These are phyloP conservation scores for Lasiodiplodia citricola DNA, from an alignment of 2,329 filamentous ascomycete genomes.

Conservation along the genomic window DNA sequence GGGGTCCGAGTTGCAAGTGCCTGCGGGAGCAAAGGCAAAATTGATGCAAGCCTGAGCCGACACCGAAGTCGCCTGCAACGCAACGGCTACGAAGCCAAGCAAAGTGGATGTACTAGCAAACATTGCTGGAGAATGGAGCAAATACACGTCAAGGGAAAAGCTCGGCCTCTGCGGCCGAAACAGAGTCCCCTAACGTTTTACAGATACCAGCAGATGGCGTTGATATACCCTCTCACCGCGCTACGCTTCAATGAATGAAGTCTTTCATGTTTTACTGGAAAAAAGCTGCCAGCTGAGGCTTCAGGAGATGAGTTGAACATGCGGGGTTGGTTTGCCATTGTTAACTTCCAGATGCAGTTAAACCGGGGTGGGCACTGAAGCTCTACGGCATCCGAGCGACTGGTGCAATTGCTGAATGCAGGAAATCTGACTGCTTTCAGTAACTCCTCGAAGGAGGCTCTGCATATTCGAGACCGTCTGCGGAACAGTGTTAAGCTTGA, in stretches of 20 bases:
- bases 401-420: not conserved
- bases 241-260: not conserved
- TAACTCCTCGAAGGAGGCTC: not conserved
- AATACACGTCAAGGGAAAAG: not conserved
- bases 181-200: not conserved
- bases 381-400: not conserved
- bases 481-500: not conserved
- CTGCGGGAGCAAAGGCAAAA: conserved; percentile 22
- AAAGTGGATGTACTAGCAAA: conserved; percentile 6
- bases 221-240: not conserved
- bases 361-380: not conserved
- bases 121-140: not conserved
- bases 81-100: not conserved
- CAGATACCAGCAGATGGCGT: not conserved
- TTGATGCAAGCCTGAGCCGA: conserved; percentile 22
- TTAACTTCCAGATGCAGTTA: not conserved
- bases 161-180: conserved; percentile 1
- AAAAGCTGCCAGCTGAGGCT: not conserved
- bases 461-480: not conserved
- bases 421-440: not conserved
- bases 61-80: conserved; percentile 4
- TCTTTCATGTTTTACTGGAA: not conserved
- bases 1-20: conserved; percentile 23
- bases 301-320: not conserved
- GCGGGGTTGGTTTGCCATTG: not conserved